Evolutionary conservation across 1,284 basidiomycete genomes (phyloP).

Genomic region (Phlebopus sp.): DNA sequence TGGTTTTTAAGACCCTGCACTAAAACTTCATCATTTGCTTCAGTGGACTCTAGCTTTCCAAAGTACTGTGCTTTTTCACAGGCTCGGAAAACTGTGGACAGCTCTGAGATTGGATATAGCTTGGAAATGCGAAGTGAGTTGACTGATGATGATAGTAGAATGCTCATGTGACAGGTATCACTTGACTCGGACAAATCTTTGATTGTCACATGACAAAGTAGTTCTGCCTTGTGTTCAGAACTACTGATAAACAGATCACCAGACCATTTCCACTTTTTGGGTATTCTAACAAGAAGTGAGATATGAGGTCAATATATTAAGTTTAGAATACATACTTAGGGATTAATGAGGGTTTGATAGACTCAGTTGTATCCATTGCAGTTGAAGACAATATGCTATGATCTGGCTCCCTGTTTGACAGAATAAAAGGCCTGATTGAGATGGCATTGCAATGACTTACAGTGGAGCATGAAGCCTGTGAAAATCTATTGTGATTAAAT

Average conservation of each 20-base stretch:
- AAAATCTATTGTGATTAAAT: not conserved
- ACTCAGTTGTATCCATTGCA: conserved; percentile 3
- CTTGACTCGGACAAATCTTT: conserved; percentile 41
- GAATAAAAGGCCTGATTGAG: conserved; percentile 1
- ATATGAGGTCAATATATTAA: not conserved
- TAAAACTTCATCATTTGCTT: conserved; percentile 37
- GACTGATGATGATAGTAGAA: conserved; percentile 35
- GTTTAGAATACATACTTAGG: conserved; percentile 21
- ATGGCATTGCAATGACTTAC: conserved; percentile 18
- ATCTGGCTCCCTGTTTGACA: conserved; percentile 16
- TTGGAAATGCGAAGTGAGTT: conserved; percentile 45
- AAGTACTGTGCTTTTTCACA: conserved; percentile 51
- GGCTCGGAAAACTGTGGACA: conserved; percentile 45
- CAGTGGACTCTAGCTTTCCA: conserved; percentile 42
- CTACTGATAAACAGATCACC: conserved; percentile 40
- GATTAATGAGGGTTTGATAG: conserved; percentile 18
- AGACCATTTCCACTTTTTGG: conserved; percentile 50
- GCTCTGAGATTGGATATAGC: conserved; percentile 45
- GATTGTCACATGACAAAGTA: conserved; percentile 48
- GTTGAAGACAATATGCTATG: not conserved
- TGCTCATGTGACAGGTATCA: conserved; percentile 48
- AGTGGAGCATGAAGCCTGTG: conserved; percentile 23
- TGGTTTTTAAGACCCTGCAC: conserved; percentile 44
- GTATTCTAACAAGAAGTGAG: conserved; percentile 17
- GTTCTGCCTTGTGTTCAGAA: conserved; percentile 33